A percentile compares a stretch with the other conserved stretches of the same genome.
Conservation (phyloP, 805 yeast species). For the Dipodascus geniculatus region DNA sequence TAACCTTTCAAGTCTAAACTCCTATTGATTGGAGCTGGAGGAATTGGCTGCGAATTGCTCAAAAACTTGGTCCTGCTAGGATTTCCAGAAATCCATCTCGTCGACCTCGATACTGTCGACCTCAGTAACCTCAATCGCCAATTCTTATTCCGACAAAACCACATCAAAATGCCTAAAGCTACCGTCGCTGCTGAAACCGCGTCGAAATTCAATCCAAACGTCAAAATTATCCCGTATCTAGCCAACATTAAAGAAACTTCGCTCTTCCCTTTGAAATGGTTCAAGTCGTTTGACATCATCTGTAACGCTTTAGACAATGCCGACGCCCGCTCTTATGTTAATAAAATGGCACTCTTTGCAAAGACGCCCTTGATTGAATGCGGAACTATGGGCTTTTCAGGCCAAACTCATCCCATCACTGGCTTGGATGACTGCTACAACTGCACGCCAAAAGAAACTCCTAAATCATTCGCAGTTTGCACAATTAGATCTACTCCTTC, state of each 20-base stretch:
- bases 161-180: constrained; percentile 81
- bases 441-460: constrained; percentile 76
- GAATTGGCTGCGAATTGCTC: constrained; percentile 86
- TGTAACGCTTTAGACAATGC: constrained; percentile 91
- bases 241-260: constrained; percentile 77
- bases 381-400: constrained; percentile 92
- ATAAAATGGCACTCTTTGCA: constrained; percentile 64
- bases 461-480: constrained; percentile 89
- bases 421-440: constrained; percentile 84
- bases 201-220: constrained; percentile 50
- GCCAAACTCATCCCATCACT: constrained; percentile 92
- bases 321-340: constrained; percentile 86
- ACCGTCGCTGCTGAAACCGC: constrained; percentile 79
- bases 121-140: constrained; percentile 87
- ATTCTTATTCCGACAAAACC: constrained; percentile 78
- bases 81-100: constrained; percentile 77
- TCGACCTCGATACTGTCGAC: constrained; percentile 94
- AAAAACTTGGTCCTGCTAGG: constrained; percentile 72
- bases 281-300: constrained; percentile 59
- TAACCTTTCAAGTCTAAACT: constrained; percentile 30
- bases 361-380: constrained; percentile 75
- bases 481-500: constrained; percentile 96
- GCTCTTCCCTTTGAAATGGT: constrained; percentile 67
- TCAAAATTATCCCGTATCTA: constrained; percentile 66
- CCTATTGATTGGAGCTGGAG: constrained; percentile 89